These are phyloP conservation scores for Syzygium grande DNA, from an alignment of 345 rosid species.

Conservation along the genomic window DNA sequence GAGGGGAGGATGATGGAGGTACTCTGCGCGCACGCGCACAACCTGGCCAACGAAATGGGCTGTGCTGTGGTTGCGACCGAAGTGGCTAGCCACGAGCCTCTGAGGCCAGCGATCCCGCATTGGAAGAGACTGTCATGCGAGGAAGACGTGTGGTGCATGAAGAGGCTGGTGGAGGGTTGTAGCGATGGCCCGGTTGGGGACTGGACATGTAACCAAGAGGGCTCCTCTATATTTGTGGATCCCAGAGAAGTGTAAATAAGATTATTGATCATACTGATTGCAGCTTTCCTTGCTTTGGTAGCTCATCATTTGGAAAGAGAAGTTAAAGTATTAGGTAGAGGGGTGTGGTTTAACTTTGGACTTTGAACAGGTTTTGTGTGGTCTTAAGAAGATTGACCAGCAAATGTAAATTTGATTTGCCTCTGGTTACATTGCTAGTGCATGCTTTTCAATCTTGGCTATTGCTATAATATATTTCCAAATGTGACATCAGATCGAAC, in stretches of 20 bases:
- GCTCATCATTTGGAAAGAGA: background rate
- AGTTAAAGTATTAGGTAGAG: background rate
- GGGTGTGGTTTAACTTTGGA: background rate
- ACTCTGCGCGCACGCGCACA: conserved; percentile 70
- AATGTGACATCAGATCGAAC: background rate
- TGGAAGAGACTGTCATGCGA: conserved; percentile 74
- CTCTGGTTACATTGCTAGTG: background rate
- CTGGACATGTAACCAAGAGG: conserved; percentile 77
- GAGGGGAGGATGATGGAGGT: conserved; percentile 50
- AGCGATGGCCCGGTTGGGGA: conserved; percentile 58
- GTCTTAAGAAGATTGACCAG: background rate
- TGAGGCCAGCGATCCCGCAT: conserved; percentile 56
- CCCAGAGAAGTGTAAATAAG: conserved; percentile 59
- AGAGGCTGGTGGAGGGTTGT: conserved; percentile 63
- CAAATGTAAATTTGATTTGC: background rate
- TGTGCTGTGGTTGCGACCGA: conserved; percentile 75
- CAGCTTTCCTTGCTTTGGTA: background rate
- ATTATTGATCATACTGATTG: background rate
- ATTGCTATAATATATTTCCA: background rate
- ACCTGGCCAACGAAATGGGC: conserved; percentile 50
- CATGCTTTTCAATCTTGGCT: background rate
- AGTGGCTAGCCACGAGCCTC: conserved; percentile 59
- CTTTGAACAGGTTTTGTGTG: background rate
- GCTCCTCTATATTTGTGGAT: conserved; percentile 77
- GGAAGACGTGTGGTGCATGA: conserved; percentile 80